Evolutionary conservation across 306 rosid genomes (phyloP), one percentile per base, ranked within the genome.

Genomic region (Cucurbita moschata): DNA sequence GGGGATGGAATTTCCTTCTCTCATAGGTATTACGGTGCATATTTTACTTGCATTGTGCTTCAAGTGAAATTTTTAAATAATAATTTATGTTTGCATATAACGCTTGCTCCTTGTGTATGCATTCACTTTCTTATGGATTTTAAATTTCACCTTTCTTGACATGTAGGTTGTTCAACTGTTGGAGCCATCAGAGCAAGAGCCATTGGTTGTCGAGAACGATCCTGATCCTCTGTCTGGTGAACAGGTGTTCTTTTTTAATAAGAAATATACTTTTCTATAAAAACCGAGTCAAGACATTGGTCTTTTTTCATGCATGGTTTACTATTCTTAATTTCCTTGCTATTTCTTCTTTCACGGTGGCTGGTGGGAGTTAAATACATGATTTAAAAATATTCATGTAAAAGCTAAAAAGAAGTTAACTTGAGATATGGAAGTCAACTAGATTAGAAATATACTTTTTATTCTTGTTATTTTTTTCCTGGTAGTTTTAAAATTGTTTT

Each of bases 201-300:
- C 82, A 67, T 79, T 94, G 80, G 88, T 87, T 75, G 88, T 82
- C 23, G 97, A 94, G 86, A 94, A 91, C 50, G 57, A 73, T 73
- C 96, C 96, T 1, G 95, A 94, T 80, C 95, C 89, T 78, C 95
- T 94, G 72, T 85, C 89, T 11, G 95, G 97, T 85, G 99, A 94
- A 84, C 99, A 94, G 99, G 97, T 94, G 81, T 70, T 30, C 37
- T 14, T 59, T 16, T 59, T 52, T 21, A 10, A 56, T 14, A 4
- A 9, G 61, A 56, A 21, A 56, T 56, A 10, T 19, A 4, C 15
- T 56, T 56, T 55, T 56, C 13, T 40, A 64, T 56, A 19, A 65
- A 18, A 49, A 39, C 35, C 4, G 10, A 60, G 18, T 19, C 47
- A 70, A 75, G 12, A 47, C 70, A n/a, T 56, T 43, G 63, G 16